Conservation (phyloP, 805 yeast species). For the Grigorovia yakushimaensis region DNA sequence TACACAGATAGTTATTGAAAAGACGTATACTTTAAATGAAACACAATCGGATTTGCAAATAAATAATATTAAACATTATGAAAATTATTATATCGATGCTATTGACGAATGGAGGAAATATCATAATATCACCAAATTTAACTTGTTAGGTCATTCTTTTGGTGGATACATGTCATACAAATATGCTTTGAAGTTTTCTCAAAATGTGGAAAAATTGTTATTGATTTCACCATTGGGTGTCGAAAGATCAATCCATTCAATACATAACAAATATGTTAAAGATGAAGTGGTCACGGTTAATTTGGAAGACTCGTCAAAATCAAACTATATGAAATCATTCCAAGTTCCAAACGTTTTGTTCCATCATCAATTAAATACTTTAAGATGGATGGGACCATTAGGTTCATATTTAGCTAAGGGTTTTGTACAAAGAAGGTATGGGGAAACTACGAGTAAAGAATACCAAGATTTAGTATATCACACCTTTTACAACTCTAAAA, state of each 20-base stretch:
- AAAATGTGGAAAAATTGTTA: conserved; percentile 42
- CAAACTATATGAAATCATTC: conserved; percentile 23
- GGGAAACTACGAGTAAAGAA: conserved; percentile 18
- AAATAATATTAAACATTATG: conserved; percentile 31
- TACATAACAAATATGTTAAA: conserved; percentile 27
- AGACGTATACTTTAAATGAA: neutral
- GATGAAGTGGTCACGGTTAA: conserved; percentile 16
- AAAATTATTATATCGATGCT: conserved; percentile 46
- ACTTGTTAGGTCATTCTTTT: conserved; percentile 65
- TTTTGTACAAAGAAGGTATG: conserved; percentile 25
- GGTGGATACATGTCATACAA: conserved; percentile 68
- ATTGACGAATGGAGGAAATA: conserved; percentile 56
- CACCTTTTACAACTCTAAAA: conserved; percentile 11
- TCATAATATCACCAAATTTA: conserved; percentile 42
- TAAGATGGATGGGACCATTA: conserved; percentile 37
- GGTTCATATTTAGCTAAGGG: conserved; percentile 32
- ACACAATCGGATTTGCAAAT: conserved; percentile 4
- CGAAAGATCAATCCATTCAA: conserved; percentile 56
- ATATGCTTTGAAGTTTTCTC: conserved; percentile 51
- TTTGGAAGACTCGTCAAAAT: conserved; percentile 36
- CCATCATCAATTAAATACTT: conserved; percentile 35
- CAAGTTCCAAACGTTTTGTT: conserved; percentile 27
- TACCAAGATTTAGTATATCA: conserved; percentile 21
- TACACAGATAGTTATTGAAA: neutral
- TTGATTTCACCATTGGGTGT: conserved; percentile 73